These are phyloP conservation scores for Echria macrotheca DNA, from an alignment of 495 filamentous ascomycete genomes.

Conservation along the genomic window DNA sequence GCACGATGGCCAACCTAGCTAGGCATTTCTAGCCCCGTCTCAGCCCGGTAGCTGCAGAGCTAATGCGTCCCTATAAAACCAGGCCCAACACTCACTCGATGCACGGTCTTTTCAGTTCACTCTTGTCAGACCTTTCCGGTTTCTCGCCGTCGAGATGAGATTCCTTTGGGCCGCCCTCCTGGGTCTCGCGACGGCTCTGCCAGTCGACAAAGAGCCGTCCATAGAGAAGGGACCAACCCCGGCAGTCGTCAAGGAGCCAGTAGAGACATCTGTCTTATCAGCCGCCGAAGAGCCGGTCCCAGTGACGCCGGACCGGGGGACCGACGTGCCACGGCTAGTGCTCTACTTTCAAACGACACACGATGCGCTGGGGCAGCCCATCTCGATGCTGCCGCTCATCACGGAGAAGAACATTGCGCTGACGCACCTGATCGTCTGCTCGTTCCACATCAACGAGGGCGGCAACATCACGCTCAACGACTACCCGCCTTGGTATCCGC, in stretches of 20 bases:
- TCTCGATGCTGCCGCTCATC: slow-evolving; percentile 69
- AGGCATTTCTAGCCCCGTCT: too few relatives aligned
- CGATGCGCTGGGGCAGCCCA: slow-evolving; percentile 46
- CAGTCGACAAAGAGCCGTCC: not conserved
- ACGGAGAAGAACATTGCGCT: slow-evolving; percentile 44
- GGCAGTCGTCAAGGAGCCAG: not conserved
- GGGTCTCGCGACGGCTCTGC: not conserved
- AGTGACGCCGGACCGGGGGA: not conserved
- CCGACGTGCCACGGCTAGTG: slow-evolving; percentile 40
- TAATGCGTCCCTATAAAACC: not conserved
- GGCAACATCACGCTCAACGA: slow-evolving; percentile 69
- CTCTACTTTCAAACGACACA: slow-evolving; percentile 71
- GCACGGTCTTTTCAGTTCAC: too few relatives aligned
- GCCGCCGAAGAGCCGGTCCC: not conserved
- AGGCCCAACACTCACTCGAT: not conserved
- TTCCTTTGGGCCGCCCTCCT: not conserved
- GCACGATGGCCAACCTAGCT: too few relatives aligned
- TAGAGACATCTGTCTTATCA: not conserved
- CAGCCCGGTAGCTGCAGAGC: not conserved
- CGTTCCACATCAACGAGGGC: slow-evolving; percentile 63
- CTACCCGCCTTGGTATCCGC: slow-evolving; percentile 49
- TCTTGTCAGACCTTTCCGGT: not conserved
- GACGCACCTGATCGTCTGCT: slow-evolving; percentile 72
- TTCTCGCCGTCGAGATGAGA: not conserved
- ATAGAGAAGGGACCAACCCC: not conserved